Base-by-base conservation (phyloP, 2,329 filamentous ascomycete genomes). In the Davidsoniella neocaledoniae region DNA sequence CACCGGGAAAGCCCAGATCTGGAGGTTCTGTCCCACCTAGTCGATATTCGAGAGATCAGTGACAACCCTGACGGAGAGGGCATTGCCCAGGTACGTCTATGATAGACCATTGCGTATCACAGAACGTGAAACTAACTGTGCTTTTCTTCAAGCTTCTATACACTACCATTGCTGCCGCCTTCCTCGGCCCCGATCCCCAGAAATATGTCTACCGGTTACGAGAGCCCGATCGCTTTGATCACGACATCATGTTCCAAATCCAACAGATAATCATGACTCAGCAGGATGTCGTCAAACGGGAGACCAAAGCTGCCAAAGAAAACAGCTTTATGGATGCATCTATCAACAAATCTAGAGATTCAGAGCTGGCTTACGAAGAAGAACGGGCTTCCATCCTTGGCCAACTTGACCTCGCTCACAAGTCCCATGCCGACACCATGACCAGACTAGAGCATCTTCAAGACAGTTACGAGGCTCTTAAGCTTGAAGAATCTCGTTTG, bases 401-500 rank as follows among this genome's bases (percentile, higher is more conserved):
- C 49, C 68, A 76, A 56, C 66, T 72, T 33, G 73, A 77, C 14
- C 62, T 65, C 5, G 64, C 74, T 41, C 74, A 68, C 55, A 78
- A 77, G 58, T 69, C 69, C 39, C 68, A 75, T 50, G 76, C 74
- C 41, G 73, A 78, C 59, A 70, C 76, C 54, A 72, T 74, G 50
- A 72, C 75, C 5, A 71, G 76, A 17, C 65, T 80, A 46, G 76
- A 78, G 51, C 69, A 74, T 58, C 64, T 81, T 16, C 72, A 78
- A 56, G 69, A 73, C 54, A 77, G 71, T 46, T 70, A 85, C 54
- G 79, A 86, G 54, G 74, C 78, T 55, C 64, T 83, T 43, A 74
- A 81, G 56, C 71, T 74, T 44, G 71, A 83, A 57, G 76, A 79
- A 48, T 72, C 76, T 53, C 71, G 72, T 56, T 68, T 76, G 40